A percentile compares a stretch with the other conserved stretches of the same genome.
Conservation (phyloP, 306 rosid genomes). For the Adenanthera pavonina region DNA sequence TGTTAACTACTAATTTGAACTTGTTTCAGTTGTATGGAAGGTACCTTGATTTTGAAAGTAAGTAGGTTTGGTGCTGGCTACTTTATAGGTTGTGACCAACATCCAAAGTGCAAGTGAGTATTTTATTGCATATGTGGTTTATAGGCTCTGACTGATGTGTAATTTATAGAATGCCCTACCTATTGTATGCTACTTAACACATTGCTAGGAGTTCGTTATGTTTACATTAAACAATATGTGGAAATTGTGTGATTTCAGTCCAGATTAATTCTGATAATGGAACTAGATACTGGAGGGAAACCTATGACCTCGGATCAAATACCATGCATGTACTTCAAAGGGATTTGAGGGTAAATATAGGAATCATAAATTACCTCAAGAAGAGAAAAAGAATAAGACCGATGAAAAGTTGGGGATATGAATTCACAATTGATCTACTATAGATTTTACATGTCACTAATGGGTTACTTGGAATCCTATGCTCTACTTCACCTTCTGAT, state of each 20-base stretch:
- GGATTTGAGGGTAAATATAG: background rate
- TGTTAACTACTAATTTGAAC: conserved; percentile 31
- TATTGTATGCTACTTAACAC: conserved; percentile 3
- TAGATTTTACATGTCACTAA: background rate
- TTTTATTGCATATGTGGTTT: conserved; percentile 23
- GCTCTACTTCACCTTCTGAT: background rate
- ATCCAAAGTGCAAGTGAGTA: conserved; percentile 98
- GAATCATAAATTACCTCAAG: conserved; percentile 3
- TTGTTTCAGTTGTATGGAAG: conserved; percentile 83
- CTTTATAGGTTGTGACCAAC: conserved; percentile 93
- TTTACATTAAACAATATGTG: background rate
- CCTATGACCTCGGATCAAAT: conserved; percentile 20
- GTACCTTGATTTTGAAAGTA: conserved; percentile 87
- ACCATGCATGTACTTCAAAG: conserved; percentile 13
- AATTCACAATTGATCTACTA: conserved; percentile 19
- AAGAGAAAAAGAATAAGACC: background rate
- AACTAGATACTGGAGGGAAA: conserved; percentile 16
- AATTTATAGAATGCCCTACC: conserved; percentile 12
- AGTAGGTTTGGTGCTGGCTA: conserved; percentile 93
- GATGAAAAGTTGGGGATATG: conserved; percentile 13
- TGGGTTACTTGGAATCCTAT: background rate
- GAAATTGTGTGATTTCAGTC: conserved; percentile 13
- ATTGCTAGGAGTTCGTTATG: conserved; percentile 22
- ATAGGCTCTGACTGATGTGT: conserved; percentile 28
- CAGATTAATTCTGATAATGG: conserved; percentile 25